Percentiles rank a stretch among this genome's conserved stretches.
Evolutionary conservation across 495 filamentous ascomycete species (phyloP).

Genomic region (Rostrohypoxylon terebratum): DNA sequence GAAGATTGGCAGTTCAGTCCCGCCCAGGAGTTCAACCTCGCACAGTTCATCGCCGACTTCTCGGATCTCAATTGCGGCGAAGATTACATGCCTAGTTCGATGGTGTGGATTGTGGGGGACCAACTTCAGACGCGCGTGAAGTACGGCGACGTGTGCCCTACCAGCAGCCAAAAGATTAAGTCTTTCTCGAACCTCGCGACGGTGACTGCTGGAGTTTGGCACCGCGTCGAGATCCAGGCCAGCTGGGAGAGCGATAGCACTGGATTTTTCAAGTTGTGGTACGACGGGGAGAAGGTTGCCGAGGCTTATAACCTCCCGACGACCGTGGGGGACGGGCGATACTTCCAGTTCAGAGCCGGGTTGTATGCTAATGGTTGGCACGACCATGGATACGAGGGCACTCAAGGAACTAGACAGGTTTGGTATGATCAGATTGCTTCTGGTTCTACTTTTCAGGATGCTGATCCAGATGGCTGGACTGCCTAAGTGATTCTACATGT

Average conservation of each 20-base stretch:
- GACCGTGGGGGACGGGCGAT: constrained; percentile 58
- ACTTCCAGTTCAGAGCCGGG: constrained; percentile 66
- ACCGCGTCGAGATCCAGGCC: constrained; percentile 62
- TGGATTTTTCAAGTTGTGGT: constrained; percentile 64
- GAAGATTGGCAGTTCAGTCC: constrained; percentile 62
- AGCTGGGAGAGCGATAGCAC: constrained; percentile 62
- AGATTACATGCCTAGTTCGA: constrained; percentile 64
- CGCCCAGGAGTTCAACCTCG: constrained; percentile 64
- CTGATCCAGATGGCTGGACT: constrained; percentile 49
- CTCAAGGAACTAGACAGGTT: constrained; percentile 61
- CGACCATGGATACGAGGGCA: constrained; percentile 60
- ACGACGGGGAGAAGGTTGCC: constrained; percentile 62
- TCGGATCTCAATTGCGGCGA: constrained; percentile 59
- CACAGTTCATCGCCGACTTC: constrained; percentile 69
- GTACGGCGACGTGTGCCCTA: constrained; percentile 56
- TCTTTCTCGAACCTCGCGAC: constrained; percentile 52
- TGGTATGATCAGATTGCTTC: constrained; percentile 67
- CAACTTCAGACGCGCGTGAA: constrained; percentile 63
- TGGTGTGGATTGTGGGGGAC: constrained; percentile 64
- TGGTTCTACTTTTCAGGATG: constrained; percentile 62
- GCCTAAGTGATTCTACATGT: background rate
- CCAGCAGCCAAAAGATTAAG: constrained; percentile 46
- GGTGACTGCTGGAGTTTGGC: constrained; percentile 63
- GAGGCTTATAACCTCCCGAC: constrained; percentile 59
- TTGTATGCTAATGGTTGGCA: constrained; percentile 70